Percentiles rank a stretch among this genome's conserved stretches.
Conservation (phyloP, 306 rosid species). For the Luffa acutangula region DNA sequence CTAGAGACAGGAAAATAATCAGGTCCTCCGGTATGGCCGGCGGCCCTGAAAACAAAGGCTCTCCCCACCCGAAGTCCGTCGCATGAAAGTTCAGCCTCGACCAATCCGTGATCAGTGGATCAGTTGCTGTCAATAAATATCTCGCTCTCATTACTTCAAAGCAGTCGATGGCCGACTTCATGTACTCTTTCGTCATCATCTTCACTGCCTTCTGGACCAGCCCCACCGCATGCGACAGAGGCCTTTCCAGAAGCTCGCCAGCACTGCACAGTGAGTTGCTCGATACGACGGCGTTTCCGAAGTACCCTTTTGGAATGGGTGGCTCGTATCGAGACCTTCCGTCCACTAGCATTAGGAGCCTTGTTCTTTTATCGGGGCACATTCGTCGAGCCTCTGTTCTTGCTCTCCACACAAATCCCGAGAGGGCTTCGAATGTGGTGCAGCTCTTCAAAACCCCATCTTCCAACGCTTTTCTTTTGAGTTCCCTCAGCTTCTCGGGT, state of each 20-base stretch:
- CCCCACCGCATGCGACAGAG: slow-evolving; percentile 38
- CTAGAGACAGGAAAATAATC: slow-evolving; percentile 40
- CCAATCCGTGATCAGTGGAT: slow-evolving; percentile 55
- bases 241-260: slow-evolving; percentile 35
- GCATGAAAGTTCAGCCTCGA: slow-evolving; percentile 48
- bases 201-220: slow-evolving; percentile 39
- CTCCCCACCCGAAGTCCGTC: slow-evolving; percentile 71
- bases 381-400: slow-evolving; percentile 47
- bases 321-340: slow-evolving; percentile 60
- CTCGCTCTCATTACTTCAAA: slow-evolving; percentile 55
- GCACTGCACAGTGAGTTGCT: slow-evolving; percentile 43
- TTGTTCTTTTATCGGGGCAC: slow-evolving; percentile 46
- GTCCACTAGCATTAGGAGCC: slow-evolving; percentile 66
- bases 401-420: slow-evolving; percentile 75
- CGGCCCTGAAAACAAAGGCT: slow-evolving; percentile 53
- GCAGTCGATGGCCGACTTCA: slow-evolving; percentile 71
- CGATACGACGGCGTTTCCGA: slow-evolving; percentile 56
- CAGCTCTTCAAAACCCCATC: slow-evolving; percentile 46
- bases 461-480: slow-evolving; percentile 42
- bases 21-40: slow-evolving; percentile 46
- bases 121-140: slow-evolving; percentile 51
- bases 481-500: slow-evolving; percentile 30
- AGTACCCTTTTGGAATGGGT: slow-evolving; percentile 51
- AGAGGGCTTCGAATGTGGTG: slow-evolving; percentile 51
- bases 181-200: slow-evolving; percentile 39